A percentile compares a stretch with the other conserved stretches of the same genome.
Conservation (phyloP, 1,284 basidiomycete genomes). For the Fomes fomentarius region DNA sequence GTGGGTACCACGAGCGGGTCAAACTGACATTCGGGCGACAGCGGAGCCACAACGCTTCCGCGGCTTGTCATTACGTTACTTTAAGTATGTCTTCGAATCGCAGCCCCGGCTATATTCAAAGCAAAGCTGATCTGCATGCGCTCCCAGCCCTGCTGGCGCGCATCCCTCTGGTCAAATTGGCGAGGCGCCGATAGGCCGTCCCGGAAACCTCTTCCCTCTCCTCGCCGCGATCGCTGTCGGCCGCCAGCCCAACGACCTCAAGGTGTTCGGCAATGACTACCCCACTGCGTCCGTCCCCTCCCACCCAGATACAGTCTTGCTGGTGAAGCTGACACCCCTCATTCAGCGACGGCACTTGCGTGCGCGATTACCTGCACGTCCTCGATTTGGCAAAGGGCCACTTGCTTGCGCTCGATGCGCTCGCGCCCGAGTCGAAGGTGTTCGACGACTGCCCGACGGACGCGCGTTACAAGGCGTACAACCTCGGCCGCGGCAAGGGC, state of each 20-base stretch:
- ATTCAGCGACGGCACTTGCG: conserved; percentile 91
- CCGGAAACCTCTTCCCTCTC: conserved; percentile 93
- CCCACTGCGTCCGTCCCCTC: conserved; percentile 78
- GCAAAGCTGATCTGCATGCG: neutral
- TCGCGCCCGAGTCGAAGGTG: conserved; percentile 61
- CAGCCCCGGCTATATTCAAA: neutral
- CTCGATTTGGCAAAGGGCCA: conserved; percentile 96
- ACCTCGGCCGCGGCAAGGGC: conserved; percentile 93
- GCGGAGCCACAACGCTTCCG: conserved; percentile 78
- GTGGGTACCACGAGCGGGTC: too few species aligned
- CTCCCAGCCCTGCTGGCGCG: conserved; percentile 92
- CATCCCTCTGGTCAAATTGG: conserved; percentile 96
- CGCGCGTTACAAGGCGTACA: conserved; percentile 89
- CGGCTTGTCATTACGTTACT: conserved; percentile 89
- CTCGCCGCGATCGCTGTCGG: conserved; percentile 97
- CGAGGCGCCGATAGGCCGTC: conserved; percentile 94
- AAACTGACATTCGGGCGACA: conserved; percentile 30
- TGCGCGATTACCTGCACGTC: conserved; percentile 97
- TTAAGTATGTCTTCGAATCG: conserved; percentile 72
- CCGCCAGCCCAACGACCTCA: conserved; percentile 81
- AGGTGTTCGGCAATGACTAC: conserved; percentile 98
- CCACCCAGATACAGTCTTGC: too few species aligned
- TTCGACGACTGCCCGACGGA: conserved; percentile 57
- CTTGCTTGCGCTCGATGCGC: conserved; percentile 88
- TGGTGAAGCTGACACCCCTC: too few species aligned